A percentile compares a stretch with the other conserved stretches of the same genome.
Conservation (phyloP, 2,329 filamentous ascomycete species). For the Phialophora chinensis region DNA sequence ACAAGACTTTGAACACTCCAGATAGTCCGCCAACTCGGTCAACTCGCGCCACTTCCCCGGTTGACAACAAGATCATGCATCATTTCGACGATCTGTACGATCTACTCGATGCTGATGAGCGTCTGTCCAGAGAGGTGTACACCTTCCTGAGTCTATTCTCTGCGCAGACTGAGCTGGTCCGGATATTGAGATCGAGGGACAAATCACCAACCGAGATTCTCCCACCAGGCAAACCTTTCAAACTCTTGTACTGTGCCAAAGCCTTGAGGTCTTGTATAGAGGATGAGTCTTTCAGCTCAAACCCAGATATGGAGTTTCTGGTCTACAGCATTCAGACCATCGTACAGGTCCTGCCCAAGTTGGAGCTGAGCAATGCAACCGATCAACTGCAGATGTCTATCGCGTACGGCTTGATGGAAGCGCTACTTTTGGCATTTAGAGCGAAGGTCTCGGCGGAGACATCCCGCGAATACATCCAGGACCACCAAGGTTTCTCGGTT, state of each 20-base stretch:
- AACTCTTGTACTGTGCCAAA: slow-evolving; percentile 74
- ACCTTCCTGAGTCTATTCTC: slow-evolving; percentile 74
- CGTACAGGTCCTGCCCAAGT: slow-evolving; percentile 65
- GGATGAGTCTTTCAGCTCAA: slow-evolving; percentile 49
- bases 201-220: slow-evolving; percentile 69
- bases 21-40: slow-evolving; percentile 46
- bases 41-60: slow-evolving; percentile 54
- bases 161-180: slow-evolving; percentile 66
- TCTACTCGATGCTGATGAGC: slow-evolving; percentile 75
- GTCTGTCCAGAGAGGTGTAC: slow-evolving; percentile 72
- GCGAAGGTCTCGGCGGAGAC: slow-evolving; percentile 49
- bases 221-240: slow-evolving; percentile 71
- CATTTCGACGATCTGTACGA: slow-evolving; percentile 86
- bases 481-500: slow-evolving; percentile 39
- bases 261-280: slow-evolving; percentile 68
- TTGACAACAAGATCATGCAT: slow-evolving; percentile 79
- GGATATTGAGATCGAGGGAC: slow-evolving; percentile 61
- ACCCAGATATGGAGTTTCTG: slow-evolving; percentile 47
- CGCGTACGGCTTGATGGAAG: slow-evolving; percentile 62
- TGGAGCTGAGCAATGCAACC: slow-evolving; percentile 57
- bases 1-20: slow-evolving; percentile 38
- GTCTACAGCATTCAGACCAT: slow-evolving; percentile 59
- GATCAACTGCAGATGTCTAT: slow-evolving; percentile 58
- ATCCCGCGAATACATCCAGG: slow-evolving; percentile 43
- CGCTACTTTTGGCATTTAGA: slow-evolving; percentile 61